A percentile compares a stretch with the other conserved stretches of the same genome.
Evolutionary conservation across 179 eudicot species (phyloP).

Genomic region (Silene coronaria): DNA sequence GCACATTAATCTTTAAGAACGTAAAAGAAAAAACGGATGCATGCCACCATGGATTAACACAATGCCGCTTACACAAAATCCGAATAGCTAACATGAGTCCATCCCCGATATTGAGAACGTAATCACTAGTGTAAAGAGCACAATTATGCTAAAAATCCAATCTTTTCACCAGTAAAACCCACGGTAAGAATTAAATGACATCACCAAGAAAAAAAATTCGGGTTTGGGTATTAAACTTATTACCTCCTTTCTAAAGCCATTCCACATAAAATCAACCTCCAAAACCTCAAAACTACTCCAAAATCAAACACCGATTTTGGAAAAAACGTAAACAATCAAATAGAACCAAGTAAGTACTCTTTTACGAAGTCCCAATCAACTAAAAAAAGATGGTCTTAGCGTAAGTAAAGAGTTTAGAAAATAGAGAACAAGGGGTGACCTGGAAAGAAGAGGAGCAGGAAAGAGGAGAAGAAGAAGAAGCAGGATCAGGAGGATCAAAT

Average conservation of each 20-base stretch:
- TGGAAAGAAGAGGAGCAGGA: constrained; percentile 37
- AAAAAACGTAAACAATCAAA: not conserved
- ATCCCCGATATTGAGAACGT: not conserved
- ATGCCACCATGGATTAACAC: not conserved
- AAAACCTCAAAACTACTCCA: no score
- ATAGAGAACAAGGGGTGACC: constrained; percentile 30
- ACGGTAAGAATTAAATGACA: not conserved
- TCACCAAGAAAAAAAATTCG: no score
- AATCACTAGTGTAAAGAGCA: no score
- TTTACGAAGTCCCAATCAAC: not conserved
- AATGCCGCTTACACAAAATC: not conserved
- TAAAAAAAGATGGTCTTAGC: not conserved
- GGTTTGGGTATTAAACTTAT: no score
- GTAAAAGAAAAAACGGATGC: not conserved
- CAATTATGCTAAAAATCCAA: no score
- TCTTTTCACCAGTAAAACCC: not conserved
- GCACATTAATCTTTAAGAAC: not conserved
- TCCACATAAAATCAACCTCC: no score
- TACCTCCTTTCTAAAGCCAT: no score
- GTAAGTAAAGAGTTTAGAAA: not conserved
- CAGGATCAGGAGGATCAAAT: constrained; percentile 58
- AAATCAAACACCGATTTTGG: not conserved
- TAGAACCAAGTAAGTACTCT: not conserved
- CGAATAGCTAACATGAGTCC: not conserved
- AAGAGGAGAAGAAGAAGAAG: constrained; percentile 51